Evolutionary conservation across 2,329 filamentous ascomycete genomes (phyloP), one percentile per base, ranked within the genome.

Genomic region (Aotearoamyces nothofagi): DNA sequence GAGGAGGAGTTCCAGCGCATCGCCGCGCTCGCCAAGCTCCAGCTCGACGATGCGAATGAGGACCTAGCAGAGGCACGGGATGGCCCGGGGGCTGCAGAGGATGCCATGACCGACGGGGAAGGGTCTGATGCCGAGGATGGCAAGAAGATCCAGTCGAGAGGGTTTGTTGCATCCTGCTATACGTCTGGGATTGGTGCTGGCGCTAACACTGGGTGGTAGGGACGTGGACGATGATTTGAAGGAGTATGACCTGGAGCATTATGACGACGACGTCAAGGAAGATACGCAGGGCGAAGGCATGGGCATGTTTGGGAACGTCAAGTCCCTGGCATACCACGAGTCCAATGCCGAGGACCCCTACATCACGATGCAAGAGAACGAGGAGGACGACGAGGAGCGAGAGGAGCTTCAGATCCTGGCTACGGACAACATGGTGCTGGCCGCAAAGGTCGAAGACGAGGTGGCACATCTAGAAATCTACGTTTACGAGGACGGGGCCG

Each of bases 341-440:
- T 83, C 82, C 36, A 90, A 93, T 56, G 80, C 87, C 47, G 82
- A 93, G 30, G 90, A 98, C 48, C 90, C 90, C 1, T 98, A 98
- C 56, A 90, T 98, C 49, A 93, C 87, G 24, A 66, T 98, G 46
- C 67, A 81, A 35, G 73, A 75, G 39, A 66, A 60, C 30, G 62
- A 65, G 31, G 64, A 59, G 10, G 57, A 69, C 22, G 71, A 92
- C 17, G 81, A 92, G 32, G 90, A 96, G 41, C 69, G 84, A 33
- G 82, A 96, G 57, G 87, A 98, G 44, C 66, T 98, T 31, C 86
- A 98, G 55, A 80, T 98, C 39, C 57, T 96, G 39, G 74, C 82
- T 3, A 90, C 82, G 10, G 90, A 98, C 57, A 98, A 96, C 52
- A 63, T 98, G 35, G 66, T 98, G 17, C 62, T 98, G 26, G 81